Conservation (phyloP, 2,329 filamentous ascomycete species). For the Arthrobotrys pseudoclavata region DNA sequence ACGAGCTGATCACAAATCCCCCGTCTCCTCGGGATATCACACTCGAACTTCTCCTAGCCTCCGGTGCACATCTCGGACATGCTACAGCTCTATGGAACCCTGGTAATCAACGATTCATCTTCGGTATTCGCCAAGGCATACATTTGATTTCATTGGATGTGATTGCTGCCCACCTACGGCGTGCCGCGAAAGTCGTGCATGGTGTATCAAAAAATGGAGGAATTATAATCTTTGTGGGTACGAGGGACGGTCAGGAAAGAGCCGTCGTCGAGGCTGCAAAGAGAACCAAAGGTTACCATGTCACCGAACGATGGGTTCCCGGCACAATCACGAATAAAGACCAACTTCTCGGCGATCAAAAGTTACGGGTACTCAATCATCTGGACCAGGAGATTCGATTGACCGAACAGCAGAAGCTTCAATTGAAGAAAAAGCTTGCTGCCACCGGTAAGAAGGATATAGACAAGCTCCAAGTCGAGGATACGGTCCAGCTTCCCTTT, state of each 20-base stretch:
- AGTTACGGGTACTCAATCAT: conserved; percentile 81
- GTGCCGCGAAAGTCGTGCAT: conserved; percentile 91
- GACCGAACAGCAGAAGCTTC: conserved; percentile 33
- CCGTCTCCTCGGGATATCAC: conserved; percentile 84
- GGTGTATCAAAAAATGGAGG: conserved; percentile 86
- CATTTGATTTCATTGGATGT: conserved; percentile 94
- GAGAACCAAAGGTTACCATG: conserved; percentile 82
- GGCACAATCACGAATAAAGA: conserved; percentile 93
- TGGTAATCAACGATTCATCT: conserved; percentile 92
- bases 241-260: conserved; percentile 82
- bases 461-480: background rate
- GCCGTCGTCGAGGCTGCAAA: conserved; percentile 84
- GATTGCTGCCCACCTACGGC: conserved; percentile 88
- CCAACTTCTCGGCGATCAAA: conserved; percentile 81
- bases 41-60: conserved; percentile 88
- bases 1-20: conserved; percentile 77
- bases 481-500: conserved; percentile 40
- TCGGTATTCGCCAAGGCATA: conserved; percentile 85
- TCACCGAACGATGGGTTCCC: conserved; percentile 93
- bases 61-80: conserved; percentile 91
- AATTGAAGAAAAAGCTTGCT: conserved; percentile 28
- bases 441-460: conserved; percentile 71
- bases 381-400: conserved; percentile 73
- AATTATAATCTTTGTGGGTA: conserved; percentile 91
- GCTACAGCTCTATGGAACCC: conserved; percentile 94